Evolutionary conservation across 345 rosid species (phyloP).

Genomic region (Raphanus sativus): DNA sequence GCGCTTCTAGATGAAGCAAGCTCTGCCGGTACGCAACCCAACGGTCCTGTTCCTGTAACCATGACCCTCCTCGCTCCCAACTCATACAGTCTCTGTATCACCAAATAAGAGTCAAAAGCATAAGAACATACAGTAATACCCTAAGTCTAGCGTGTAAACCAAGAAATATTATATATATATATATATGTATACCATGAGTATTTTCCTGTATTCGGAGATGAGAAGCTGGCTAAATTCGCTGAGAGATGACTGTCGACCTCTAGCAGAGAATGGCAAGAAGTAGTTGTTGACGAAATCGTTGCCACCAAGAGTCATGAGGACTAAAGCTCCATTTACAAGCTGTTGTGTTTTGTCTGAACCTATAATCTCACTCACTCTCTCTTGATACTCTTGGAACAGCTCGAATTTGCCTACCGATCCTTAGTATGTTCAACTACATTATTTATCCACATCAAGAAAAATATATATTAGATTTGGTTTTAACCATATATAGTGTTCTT

Average conservation of each 20-base stretch:
- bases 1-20: slow-evolving; percentile 48
- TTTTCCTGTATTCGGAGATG: slow-evolving; percentile 36
- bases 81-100: slow-evolving; percentile 52
- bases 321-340: slow-evolving; percentile 50
- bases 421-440: slow-evolving; percentile 60
- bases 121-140: not conserved
- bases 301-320: slow-evolving; percentile 41
- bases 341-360: slow-evolving; percentile 46
- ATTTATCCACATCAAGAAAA: not conserved
- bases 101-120: not conserved
- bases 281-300: slow-evolving; percentile 45
- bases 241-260: slow-evolving; percentile 35
- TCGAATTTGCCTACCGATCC: slow-evolving; percentile 62
- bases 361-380: slow-evolving; percentile 44
- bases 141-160: not conserved
- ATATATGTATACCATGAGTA: slow-evolving; percentile 18
- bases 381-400: slow-evolving; percentile 60
- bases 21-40: slow-evolving; percentile 77
- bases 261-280: slow-evolving; percentile 33
- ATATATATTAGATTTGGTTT: not conserved
- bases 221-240: slow-evolving; percentile 31
- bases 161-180: not conserved
- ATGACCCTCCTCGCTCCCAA: slow-evolving; percentile 72
- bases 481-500: not conserved
- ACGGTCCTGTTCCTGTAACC: slow-evolving; percentile 81